A percentile compares a stretch with the other conserved stretches of the same genome.
These are phyloP conservation scores for Starmerella lactis-condensi DNA, from an alignment of 805 yeast genomes.

Conservation along the genomic window DNA sequence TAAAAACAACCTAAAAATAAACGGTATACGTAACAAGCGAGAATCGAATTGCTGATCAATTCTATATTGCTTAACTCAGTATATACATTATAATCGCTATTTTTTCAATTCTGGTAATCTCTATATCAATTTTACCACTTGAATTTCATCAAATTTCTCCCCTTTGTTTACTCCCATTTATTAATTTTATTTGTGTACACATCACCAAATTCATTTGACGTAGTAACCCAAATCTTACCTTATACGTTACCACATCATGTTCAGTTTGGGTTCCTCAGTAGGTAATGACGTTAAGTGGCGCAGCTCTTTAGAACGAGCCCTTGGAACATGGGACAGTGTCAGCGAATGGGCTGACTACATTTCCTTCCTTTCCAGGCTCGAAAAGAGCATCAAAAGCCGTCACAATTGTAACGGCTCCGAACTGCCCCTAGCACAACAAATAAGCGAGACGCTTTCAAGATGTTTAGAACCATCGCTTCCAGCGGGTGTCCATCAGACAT, in stretches of 20 bases:
- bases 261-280: constrained; percentile 11
- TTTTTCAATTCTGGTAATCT: no score
- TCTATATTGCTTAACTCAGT: no score
- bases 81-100: no score
- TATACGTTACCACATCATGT: no score
- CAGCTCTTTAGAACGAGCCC: constrained; percentile 46
- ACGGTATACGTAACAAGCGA: no score
- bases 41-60: no score
- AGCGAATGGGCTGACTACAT: constrained; percentile 98
- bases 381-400: constrained; percentile 42
- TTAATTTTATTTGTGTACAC: not conserved
- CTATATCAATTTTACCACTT: no score
- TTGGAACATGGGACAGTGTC: constrained; percentile 57
- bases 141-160: no score
- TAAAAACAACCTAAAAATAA: no score
- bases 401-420: constrained; percentile 15
- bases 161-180: constrained; percentile 1
- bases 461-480: constrained; percentile 73
- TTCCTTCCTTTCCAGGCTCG: constrained; percentile 62
- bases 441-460: constrained; percentile 54
- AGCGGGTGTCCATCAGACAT: constrained; percentile 86
- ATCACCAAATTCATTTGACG: no score
- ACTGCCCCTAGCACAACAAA: constrained; percentile 48
- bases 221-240: no score
- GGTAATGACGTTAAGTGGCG: constrained; percentile 17